These are phyloP conservation scores for Postia placenta DNA, from an alignment of 768 basidiomycete species.

Conservation along the genomic window DNA sequence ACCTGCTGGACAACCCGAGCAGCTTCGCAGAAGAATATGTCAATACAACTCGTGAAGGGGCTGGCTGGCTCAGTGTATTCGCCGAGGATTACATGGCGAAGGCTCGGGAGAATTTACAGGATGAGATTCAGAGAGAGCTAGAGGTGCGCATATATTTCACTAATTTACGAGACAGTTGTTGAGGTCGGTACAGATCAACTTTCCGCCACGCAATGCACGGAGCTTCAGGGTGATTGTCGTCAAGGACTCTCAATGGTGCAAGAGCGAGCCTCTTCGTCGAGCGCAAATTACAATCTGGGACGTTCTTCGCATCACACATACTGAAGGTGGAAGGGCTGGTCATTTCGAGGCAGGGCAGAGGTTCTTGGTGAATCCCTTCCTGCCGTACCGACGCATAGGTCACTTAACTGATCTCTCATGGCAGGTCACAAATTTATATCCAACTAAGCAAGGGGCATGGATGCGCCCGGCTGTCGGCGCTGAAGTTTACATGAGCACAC, in stretches of 20 bases:
- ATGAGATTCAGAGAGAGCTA: constrained; percentile 69
- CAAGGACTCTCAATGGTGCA: constrained; percentile 52
- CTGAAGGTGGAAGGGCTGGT: constrained; percentile 44
- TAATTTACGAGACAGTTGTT: background rate
- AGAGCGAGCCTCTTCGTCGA: constrained; percentile 45
- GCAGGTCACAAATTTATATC: constrained; percentile 66
- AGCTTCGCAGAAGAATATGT: constrained; percentile 33
- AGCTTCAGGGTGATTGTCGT: constrained; percentile 71
- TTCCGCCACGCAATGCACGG: constrained; percentile 70
- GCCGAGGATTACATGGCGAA: constrained; percentile 41
- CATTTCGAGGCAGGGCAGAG: constrained; percentile 56
- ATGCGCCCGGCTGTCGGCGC: constrained; percentile 52
- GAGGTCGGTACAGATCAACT: constrained; percentile 35
- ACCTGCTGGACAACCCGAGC: constrained; percentile 53
- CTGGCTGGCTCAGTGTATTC: constrained; percentile 58
- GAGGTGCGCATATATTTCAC: constrained; percentile 38
- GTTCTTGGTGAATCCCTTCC: constrained; percentile 48
- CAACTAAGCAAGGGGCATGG: constrained; percentile 67
- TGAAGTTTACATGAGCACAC: constrained; percentile 66
- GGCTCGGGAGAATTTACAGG: constrained; percentile 43
- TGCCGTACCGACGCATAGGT: background rate
- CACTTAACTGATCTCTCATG: background rate
- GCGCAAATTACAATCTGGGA: constrained; percentile 88
- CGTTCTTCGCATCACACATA: constrained; percentile 42
- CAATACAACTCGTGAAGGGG: constrained; percentile 36